Base-by-base conservation (phyloP, 2,329 filamentous ascomycete species). In the Phialophora expanda region DNA sequence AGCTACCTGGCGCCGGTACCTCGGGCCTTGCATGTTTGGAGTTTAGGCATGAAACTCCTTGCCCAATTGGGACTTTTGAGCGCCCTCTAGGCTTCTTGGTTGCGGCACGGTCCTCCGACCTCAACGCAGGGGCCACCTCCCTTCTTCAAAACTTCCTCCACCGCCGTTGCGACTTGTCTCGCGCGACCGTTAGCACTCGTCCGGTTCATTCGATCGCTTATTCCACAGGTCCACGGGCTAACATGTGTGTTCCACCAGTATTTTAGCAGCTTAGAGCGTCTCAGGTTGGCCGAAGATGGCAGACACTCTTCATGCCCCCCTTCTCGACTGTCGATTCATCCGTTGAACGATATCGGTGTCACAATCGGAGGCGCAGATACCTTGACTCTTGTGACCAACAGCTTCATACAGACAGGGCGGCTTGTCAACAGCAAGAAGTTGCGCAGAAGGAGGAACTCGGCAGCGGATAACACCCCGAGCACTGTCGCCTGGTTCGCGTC, bases 401-500 rank as follows among this genome's bases (percentile, higher is more conserved):
- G 51, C 48, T 26, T 59, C 64, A 32, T 48, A 48, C 63, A 66
- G 9, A 53, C 62, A 46, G 53, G 28, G 14, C 50, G 62, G 22
- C 62, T 69, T 41, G 38, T 61, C 34, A 66, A 41, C 41, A 50
- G 58, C 12, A 64, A 54, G 17, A 61, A 38, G 56, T 32, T 66
- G 20, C 67, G 60, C 26, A 69, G 54, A 56, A 68, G 63, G 61
- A 53, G 48, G 24, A 62, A 17, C 22, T 65, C 62, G 62, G 64
- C 51, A 64, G 66, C 61, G 26, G 61, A 61, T 66, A 65, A 64
- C 46, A 64, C 57, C 26, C 50, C 60, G 1, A 58, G 61, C 20
- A 62, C 66, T 72, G 85, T 85, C 62, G 82, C 86, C 69, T 92
- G 90, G 81, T 93, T 89, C 75, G 81, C 88, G 61, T 86, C 84